Evolutionary conservation across 257 asterid genomes (phyloP).

Genomic region (Nyctanthes arbortristis): DNA sequence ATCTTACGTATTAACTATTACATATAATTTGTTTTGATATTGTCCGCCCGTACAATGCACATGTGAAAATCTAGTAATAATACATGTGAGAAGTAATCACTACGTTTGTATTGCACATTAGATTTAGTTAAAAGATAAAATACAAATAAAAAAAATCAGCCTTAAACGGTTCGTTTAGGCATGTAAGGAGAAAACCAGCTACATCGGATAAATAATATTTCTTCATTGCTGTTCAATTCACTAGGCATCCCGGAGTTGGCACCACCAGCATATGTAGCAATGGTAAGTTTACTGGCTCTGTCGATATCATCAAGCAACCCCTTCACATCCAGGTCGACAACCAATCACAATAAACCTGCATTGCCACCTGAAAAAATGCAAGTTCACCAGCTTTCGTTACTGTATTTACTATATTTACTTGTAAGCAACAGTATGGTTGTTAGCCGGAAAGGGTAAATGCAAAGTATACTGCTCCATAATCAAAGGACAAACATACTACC

Average conservation of each 20-base stretch:
- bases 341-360: not conserved
- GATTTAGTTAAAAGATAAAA: not conserved
- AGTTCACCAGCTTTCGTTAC: not conserved
- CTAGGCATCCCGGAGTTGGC: not conserved
- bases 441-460: not conserved
- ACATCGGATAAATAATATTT: not conserved
- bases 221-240: not conserved
- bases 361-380: not conserved
- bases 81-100: no score
- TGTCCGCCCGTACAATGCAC: no score
- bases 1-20: no score
- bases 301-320: not conserved
- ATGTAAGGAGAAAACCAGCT: not conserved
- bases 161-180: not conserved
- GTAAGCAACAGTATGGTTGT: not conserved
- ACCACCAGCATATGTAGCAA: not conserved
- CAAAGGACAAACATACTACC: not conserved
- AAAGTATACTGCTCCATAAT: not conserved
- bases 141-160: not conserved
- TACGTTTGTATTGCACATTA: no score
- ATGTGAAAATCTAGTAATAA: no score
- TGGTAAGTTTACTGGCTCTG: not conserved
- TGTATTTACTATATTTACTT: not conserved
- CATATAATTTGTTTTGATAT: no score
- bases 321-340: not conserved